phyloP scores from a whole-genome alignment of 495 filamentous ascomycete genomes.

The Annulohypoxylon nitens region DNA sequence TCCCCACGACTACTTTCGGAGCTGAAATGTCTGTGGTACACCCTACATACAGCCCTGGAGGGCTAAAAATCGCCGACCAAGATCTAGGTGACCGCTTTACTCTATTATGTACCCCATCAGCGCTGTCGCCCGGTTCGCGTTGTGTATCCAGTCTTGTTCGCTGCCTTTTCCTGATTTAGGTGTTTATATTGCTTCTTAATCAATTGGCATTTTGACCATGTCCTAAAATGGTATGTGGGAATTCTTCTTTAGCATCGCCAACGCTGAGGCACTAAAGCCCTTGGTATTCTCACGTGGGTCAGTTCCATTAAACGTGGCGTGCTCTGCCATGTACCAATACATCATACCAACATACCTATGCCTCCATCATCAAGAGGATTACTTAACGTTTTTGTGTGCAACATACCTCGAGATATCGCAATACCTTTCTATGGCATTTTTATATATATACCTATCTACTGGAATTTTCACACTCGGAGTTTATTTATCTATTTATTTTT shows the following conservation, averaged over 20 bases:
- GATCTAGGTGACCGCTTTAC: slow-evolving; percentile 36
- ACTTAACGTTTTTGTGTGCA: slow-evolving; percentile 28
- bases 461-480: neutral
- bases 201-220: slow-evolving; percentile 35
- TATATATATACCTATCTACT: too few species aligned
- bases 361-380: neutral
- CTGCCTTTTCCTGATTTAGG: slow-evolving; percentile 32
- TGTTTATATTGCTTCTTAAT: slow-evolving; percentile 41
- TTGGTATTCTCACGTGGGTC: slow-evolving; percentile 41
- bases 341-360: neutral
- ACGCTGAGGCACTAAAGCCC: slow-evolving; percentile 9
- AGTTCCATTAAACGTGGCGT: slow-evolving; percentile 40
- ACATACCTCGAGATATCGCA: slow-evolving; percentile 7
- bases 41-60: slow-evolving; percentile 27
- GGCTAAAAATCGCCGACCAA: slow-evolving; percentile 47
- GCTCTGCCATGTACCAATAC: slow-evolving; percentile 34
- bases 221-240: slow-evolving; percentile 39
- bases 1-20: slow-evolving; percentile 16
- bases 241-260: slow-evolving; percentile 23
- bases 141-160: slow-evolving; percentile 21
- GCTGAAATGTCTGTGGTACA: slow-evolving; percentile 38
- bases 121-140: slow-evolving; percentile 27
- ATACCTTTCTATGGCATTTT: slow-evolving; percentile 10
- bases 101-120: slow-evolving; percentile 14
- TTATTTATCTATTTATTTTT: too few species aligned